phyloP scores from a whole-genome alignment of 495 filamentous ascomycete species.

The Daldinia loculata region DNA sequence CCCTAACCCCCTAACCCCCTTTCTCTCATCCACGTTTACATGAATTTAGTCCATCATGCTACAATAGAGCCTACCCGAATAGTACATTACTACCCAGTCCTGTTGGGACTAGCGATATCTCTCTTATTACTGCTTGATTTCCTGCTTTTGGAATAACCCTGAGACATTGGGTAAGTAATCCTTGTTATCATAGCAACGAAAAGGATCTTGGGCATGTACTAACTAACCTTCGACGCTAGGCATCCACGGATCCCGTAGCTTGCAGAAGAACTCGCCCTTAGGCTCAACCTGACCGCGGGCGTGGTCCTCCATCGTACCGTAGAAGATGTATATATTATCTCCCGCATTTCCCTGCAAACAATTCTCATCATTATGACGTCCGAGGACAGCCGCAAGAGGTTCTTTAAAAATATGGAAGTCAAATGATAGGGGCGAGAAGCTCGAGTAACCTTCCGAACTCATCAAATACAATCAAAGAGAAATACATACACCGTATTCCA shows the following conservation, averaged over 20 bases:
- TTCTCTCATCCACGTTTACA: background rate
- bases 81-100: background rate
- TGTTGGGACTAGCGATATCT: background rate
- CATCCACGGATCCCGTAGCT: conserved; percentile 66
- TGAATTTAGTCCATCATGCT: background rate
- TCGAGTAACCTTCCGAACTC: background rate
- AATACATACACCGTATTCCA: conserved; percentile 67
- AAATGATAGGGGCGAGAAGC: background rate
- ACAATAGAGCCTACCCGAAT: background rate
- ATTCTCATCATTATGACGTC: background rate
- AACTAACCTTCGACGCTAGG: conserved; percentile 65
- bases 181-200: background rate
- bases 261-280: conserved; percentile 77
- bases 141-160: conserved; percentile 1
- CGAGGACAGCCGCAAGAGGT: background rate
- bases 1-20: background rate
- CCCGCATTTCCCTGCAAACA: conserved; percentile 60
- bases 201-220: background rate
- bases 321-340: conserved; percentile 69
- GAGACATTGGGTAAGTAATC: background rate
- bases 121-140: background rate
- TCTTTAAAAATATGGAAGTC: background rate
- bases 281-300: conserved; percentile 62
- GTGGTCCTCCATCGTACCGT: conserved; percentile 69
- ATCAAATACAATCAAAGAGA: background rate